Evolutionary conservation across 2,329 filamentous ascomycete genomes (phyloP).

Genomic region (Colletotrichum tamarilloi): DNA sequence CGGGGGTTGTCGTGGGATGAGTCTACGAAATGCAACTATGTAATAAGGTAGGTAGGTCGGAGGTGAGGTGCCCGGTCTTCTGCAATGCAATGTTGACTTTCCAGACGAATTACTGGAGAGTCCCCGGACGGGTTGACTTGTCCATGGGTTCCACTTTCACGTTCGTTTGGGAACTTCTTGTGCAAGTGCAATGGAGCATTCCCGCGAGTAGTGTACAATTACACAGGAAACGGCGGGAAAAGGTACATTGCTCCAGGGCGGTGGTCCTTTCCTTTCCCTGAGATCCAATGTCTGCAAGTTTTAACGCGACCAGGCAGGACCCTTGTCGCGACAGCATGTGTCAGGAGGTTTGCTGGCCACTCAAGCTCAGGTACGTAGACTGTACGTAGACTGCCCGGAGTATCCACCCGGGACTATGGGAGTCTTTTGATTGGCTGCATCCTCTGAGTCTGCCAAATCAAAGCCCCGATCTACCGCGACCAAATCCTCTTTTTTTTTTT

Average conservation of each 20-base stretch:
- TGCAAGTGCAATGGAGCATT: not conserved
- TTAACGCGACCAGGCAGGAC: conserved; percentile 39
- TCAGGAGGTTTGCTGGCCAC: conserved; percentile 42
- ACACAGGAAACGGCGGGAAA: conserved; percentile 14
- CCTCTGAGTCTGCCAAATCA: conserved; percentile 14
- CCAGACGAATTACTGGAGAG: conserved; percentile 9
- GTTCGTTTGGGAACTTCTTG: not conserved
- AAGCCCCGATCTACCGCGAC: conserved; percentile 4
- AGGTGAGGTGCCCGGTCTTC: not conserved
- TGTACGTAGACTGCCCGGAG: not conserved
- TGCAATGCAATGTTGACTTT: conserved; percentile 31
- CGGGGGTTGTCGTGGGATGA: conserved; percentile 5
- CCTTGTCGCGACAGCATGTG: conserved; percentile 49
- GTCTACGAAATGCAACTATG: not conserved
- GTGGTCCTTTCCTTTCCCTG: conserved; percentile 6
- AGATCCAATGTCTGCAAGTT: conserved; percentile 11
- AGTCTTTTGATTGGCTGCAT: conserved; percentile 32
- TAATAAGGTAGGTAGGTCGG: not conserved
- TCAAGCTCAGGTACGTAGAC: conserved; percentile 5
- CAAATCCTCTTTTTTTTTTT: not conserved
- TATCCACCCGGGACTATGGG: conserved; percentile 20
- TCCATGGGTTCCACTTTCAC: conserved; percentile 27
- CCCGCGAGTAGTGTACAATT: not conserved
- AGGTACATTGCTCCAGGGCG: not conserved
- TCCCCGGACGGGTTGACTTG: conserved; percentile 24